Base-by-base conservation (phyloP, 73 alveolate genomes). In the Tetrahymena thermophila region DNA sequence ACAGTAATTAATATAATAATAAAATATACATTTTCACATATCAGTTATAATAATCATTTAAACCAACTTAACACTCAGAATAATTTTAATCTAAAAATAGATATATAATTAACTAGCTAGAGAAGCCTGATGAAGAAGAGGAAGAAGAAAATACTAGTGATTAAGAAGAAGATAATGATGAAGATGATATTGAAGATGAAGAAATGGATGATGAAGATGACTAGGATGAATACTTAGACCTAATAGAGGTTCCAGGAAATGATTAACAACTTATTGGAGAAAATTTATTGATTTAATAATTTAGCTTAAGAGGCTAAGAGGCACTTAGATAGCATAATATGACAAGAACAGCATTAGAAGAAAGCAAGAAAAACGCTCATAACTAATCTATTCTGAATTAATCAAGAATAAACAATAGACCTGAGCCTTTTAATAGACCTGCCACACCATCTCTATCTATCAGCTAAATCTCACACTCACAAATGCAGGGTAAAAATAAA, bases 111-210 rank as follows among this genome's bases (percentile, higher is more conserved):
- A 71, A 71, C 89, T 71, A 71, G 37, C 89, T 89, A 40, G 97
- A 94, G 34, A 93, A 96, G 28, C 97, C 96, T 25, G 96, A 94
- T 58, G 97, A 95, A 57, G 97, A 85, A 56, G 96, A 96, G 55
- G 98, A 94, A 35, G 97, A 97, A 85, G 96, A 96, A 35, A 94
- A 95, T 58, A 98, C 96, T 21, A 98, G 93, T 56, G 99, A 98
- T 50, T 94, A 95, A 35, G 98, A 97, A 35, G 97, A 94, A 43
- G 98, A 98, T 44, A 98, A 94, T 0, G 99, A 94, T 93, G 99
- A 96, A 43, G 97, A 97, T 56, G 99, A 98, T 71, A 71, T 71
- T 28, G 89, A 97, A 55, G 99, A 98, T 57, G 99, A 97, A 42
- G 99, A 97, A 35, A 96, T 94, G 96, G 97, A 97, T 93, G 99